Evolutionary conservation across 805 yeast genomes (phyloP).

Genomic region (Wickerhamomyces silvicola): DNA sequence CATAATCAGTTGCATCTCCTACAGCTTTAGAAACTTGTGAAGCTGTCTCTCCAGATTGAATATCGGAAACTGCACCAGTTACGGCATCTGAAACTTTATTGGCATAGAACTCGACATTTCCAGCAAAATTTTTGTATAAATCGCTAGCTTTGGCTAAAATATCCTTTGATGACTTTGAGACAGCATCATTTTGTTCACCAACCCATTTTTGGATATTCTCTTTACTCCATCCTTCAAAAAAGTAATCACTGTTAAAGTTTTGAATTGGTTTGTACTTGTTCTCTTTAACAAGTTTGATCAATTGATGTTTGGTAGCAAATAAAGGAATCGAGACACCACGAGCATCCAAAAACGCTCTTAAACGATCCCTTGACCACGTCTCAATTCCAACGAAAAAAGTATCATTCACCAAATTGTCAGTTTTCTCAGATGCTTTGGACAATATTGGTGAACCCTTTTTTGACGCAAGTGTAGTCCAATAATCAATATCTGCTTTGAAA

Average conservation of each 20-base stretch:
- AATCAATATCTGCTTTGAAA: constrained; percentile 32
- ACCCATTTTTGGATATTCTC: constrained; percentile 36
- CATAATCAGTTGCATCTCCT: constrained; percentile 7
- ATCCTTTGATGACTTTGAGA: constrained; percentile 15
- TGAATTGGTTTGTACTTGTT: constrained; percentile 31
- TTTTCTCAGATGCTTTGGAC: constrained; percentile 26
- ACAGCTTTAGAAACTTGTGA: constrained; percentile 13
- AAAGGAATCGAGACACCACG: constrained; percentile 34
- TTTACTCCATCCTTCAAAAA: constrained; percentile 33
- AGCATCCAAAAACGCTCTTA: constrained; percentile 34
- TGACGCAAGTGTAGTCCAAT: constrained; percentile 28
- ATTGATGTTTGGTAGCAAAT: constrained; percentile 33
- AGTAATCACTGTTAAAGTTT: constrained; percentile 22
- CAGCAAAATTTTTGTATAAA: constrained; percentile 14
- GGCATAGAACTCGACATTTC: constrained; percentile 8
- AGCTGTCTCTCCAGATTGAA: too few species aligned
- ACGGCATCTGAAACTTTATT: constrained; percentile 13
- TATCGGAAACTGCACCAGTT: too few species aligned
- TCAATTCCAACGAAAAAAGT: constrained; percentile 41
- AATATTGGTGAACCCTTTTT: constrained; percentile 29
- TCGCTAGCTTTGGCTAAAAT: constrained; percentile 19
- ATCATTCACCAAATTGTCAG: constrained; percentile 34
- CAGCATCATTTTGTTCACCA: constrained; percentile 23
- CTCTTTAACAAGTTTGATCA: constrained; percentile 33
- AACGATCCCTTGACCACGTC: constrained; percentile 39